Evolutionary conservation across 208 protist species (phyloP).

Genomic region (Tritrichomonas foetus): DNA sequence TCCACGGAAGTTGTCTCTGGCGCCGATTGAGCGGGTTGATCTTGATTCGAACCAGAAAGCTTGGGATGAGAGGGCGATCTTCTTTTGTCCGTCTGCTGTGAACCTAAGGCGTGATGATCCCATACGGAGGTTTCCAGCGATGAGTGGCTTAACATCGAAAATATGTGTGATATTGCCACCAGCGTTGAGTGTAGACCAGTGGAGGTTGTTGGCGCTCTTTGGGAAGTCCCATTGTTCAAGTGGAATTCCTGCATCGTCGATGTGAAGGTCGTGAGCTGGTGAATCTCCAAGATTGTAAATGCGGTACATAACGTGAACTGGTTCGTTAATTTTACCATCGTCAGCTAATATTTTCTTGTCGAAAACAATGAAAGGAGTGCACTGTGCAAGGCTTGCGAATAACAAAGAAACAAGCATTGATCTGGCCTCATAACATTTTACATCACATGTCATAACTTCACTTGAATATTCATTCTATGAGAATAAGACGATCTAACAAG

Average conservation of each 20-base stretch:
- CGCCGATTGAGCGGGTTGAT: background rate
- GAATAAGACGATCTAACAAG: no score
- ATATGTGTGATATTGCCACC: slow-evolving; percentile 6
- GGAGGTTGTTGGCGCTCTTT: background rate
- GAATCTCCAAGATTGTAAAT: slow-evolving; percentile 17
- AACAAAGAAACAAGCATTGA: no score
- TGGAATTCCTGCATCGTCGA: background rate
- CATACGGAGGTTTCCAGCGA: background rate
- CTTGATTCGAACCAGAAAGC: background rate
- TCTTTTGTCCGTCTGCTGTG: background rate
- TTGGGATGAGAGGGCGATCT: background rate
- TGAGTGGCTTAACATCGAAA: background rate
- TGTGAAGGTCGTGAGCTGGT: background rate
- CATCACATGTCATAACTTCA: no score
- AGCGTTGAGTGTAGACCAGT: background rate
- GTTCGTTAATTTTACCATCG: background rate
- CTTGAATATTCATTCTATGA: no score
- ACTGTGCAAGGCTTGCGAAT: no score
- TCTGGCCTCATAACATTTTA: no score
- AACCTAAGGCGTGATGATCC: background rate
- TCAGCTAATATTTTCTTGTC: background rate
- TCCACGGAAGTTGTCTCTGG: background rate
- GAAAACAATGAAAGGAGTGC: background rate
- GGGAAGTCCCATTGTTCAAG: background rate
- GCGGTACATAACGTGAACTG: background rate